Base-by-base conservation (phyloP, 2,329 filamentous ascomycete genomes). In the Coniochaeta sp. region DNA sequence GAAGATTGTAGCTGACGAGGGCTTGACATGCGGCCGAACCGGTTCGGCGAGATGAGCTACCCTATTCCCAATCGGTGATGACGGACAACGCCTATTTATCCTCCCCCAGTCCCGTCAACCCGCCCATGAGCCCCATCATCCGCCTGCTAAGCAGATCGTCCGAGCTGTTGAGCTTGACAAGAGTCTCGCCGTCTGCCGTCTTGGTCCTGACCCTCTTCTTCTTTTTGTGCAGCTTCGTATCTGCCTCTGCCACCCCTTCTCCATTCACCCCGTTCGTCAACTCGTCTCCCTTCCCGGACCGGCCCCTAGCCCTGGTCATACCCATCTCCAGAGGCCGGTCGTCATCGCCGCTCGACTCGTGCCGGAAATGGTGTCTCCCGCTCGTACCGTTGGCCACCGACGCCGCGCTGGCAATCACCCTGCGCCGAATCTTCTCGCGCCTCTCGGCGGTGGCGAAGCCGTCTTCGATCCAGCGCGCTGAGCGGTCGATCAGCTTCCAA, bases 401-500 rank as follows among this genome's bases (percentile, higher is more conserved):
- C 53, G 49, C 18, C 4, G 38, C 38, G n/a, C 5, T 14, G 8
- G 20, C 38, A 6, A 26, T 16, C 47, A 31, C 57, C 57, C 50
- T 47, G 58, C 53, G 63, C 60, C 53, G 64, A 53, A 57, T 67
- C 57, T 63, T 58, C 33, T 65, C 68, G 24, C 66, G 68, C 49
- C 62, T 68, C 46, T 79, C 74, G 3, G 74, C 81, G 31, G 68
- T 74, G 51, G 70, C 69, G 48, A 96, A 92, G 0, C 91, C 77
- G 26, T 91, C 84, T 46, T 85, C 78, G 59, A 96, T 91, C 92
- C 92, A 97, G 14, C 76, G 72, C 0, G 83, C 86, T 56, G 87
- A 89, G 30, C 86, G 81, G 57, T 87, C 82, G 60, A 97, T 88
- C 63, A 95, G 86, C 61, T 86, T 87, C 89, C 91, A 95, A 1